Evolutionary conservation across 2,329 filamentous ascomycete species (phyloP).

Genomic region (Calonectria fujianensis): DNA sequence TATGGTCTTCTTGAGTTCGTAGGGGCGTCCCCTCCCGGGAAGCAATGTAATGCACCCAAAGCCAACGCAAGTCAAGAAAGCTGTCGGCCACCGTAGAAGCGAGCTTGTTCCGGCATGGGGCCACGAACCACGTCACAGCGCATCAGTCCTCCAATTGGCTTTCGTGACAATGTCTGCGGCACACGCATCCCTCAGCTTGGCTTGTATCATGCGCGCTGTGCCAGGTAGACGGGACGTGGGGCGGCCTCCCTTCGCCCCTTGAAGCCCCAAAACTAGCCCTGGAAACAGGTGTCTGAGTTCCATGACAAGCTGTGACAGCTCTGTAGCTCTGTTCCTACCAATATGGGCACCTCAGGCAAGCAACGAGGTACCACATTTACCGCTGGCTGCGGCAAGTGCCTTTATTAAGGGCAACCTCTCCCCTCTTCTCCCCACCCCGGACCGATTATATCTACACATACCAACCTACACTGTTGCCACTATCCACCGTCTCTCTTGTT

Average conservation of each 20-base stretch:
- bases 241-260: neutral
- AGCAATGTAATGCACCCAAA: neutral
- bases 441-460: slow-evolving; percentile 27
- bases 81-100: neutral
- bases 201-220: slow-evolving; percentile 10
- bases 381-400: neutral
- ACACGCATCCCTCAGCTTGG: slow-evolving; percentile 4
- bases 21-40: neutral
- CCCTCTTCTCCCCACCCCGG: slow-evolving; percentile 36
- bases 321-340: neutral
- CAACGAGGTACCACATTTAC: neutral
- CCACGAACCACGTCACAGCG: slow-evolving; percentile 47
- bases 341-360: slow-evolving; percentile 14
- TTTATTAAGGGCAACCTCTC: slow-evolving; percentile 36
- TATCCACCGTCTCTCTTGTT: slow-evolving; percentile 1
- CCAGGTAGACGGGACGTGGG: neutral
- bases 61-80: slow-evolving; percentile 2
- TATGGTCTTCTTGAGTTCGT: neutral
- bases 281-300: slow-evolving; percentile 5
- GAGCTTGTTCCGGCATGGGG: slow-evolving; percentile 13
- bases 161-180: slow-evolving; percentile 5
- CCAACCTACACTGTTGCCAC: neutral
- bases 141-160: slow-evolving; percentile 19
- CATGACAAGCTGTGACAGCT: neutral
- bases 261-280: slow-evolving; percentile 2